Evolutionary conservation across 1,284 basidiomycete genomes (phyloP).

Genomic region (Fomitopsis betulina): DNA sequence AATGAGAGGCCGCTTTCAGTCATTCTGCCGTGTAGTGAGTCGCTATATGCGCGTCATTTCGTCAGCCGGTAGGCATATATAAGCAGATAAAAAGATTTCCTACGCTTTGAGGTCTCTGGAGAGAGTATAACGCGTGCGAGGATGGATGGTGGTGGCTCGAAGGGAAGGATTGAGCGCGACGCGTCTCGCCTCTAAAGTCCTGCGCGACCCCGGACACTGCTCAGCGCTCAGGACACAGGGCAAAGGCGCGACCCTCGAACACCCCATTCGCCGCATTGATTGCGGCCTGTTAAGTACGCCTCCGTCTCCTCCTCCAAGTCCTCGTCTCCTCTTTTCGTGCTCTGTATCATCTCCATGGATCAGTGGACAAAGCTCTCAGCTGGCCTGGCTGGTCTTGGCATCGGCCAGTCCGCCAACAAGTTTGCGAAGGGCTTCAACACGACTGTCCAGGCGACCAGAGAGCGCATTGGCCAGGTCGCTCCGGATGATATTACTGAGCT

Average conservation of each 20-base stretch:
- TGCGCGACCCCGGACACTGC: background rate
- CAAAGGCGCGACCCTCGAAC: background rate
- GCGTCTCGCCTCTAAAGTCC: background rate
- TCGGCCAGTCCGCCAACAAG: constrained; percentile 67
- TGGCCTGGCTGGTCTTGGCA: constrained; percentile 55
- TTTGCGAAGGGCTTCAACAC: constrained; percentile 82
- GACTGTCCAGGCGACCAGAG: constrained; percentile 85
- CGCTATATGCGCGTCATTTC: background rate
- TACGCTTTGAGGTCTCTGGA: background rate
- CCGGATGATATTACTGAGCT: constrained; percentile 95
- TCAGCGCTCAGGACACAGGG: background rate
- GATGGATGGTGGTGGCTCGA: background rate
- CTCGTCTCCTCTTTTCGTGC: background rate
- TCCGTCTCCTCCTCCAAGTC: constrained; percentile 4
- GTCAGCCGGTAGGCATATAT: background rate
- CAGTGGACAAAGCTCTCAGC: constrained; percentile 69
- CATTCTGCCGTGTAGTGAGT: background rate
- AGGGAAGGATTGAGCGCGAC: background rate
- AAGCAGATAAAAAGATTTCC: background rate
- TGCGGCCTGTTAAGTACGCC: background rate
- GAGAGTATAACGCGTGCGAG: background rate
- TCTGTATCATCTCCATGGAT: constrained; percentile 49
- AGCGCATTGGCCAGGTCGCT: constrained; percentile 85
- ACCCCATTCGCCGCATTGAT: background rate
- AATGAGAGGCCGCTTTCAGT: background rate